Percentiles rank a stretch among this genome's conserved stretches.
Conservation (phyloP, 441 rosid species). For the Theobroma grandiflorum region DNA sequence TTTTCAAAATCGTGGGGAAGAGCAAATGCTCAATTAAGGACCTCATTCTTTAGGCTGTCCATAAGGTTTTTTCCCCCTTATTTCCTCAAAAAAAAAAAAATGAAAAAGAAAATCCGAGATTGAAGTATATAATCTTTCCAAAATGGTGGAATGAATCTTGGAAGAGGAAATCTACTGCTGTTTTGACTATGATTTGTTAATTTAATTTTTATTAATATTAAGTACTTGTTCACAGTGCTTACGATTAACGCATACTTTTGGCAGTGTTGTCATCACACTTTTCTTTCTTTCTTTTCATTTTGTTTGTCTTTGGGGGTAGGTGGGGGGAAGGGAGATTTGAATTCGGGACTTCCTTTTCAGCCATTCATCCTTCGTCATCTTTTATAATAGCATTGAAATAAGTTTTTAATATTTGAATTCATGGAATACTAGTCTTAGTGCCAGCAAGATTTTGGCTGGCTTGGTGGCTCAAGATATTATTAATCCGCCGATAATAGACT, state of each 20-base stretch:
- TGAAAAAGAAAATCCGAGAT: not conserved
- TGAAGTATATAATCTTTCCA: not conserved
- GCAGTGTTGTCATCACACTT: too few relatives aligned
- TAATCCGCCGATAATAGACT: not conserved
- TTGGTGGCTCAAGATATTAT: not conserved
- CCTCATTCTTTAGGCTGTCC: slow-evolving; percentile 1
- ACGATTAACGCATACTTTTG: too few relatives aligned
- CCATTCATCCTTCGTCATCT: too few relatives aligned
- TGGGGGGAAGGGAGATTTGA: not conserved
- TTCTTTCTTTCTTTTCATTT: too few relatives aligned
- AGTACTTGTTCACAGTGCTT: not conserved
- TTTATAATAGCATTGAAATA: not conserved
- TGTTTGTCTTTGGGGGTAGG: not conserved
- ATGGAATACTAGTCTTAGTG: not conserved
- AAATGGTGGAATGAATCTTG: slow-evolving; percentile 9
- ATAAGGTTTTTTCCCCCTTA: not conserved
- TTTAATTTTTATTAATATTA: not conserved
- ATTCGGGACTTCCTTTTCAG: not conserved
- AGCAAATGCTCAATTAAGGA: not conserved
- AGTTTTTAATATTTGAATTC: not conserved
- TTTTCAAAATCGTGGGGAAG: not conserved
- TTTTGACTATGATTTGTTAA: not conserved
- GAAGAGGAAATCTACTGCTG: not conserved
- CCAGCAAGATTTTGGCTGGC: not conserved
- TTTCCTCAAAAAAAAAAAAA: not conserved